Percentiles rank a stretch among this genome's conserved stretches.
Conservation (phyloP, 495 filamentous ascomycete genomes). For the Trichoderma erinaceum region DNA sequence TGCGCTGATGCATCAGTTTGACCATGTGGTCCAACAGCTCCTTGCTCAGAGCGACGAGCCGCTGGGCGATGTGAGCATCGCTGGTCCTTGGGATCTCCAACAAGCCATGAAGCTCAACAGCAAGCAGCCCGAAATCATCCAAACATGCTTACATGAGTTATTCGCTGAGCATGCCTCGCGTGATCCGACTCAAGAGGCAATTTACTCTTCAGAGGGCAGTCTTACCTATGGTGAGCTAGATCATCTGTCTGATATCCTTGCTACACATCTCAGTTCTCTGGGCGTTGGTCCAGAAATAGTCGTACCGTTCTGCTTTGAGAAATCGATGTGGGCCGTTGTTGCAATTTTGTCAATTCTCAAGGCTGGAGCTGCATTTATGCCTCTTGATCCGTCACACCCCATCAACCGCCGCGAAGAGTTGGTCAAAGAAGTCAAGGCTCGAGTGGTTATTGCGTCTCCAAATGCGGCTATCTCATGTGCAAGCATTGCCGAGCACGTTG, state of each 20-base stretch:
- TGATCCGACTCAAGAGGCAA: background rate
- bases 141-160: conserved; percentile 1
- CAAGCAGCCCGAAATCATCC: background rate
- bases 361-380: conserved; percentile 11
- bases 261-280: conserved; percentile 2
- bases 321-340: conserved; percentile 13
- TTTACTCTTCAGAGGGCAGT: conserved; percentile 9
- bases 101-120: conserved; percentile 1
- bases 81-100: conserved; percentile 8
- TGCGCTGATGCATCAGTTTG: conserved; percentile 22
- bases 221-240: conserved; percentile 15
- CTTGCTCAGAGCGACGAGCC: background rate
- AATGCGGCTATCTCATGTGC: conserved; percentile 19
- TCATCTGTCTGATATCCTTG: conserved; percentile 1
- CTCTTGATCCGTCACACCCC: conserved; percentile 12
- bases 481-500: conserved; percentile 16
- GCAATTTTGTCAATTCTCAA: conserved; percentile 3
- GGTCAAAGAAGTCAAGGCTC: conserved; percentile 1
- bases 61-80: conserved; percentile 9
- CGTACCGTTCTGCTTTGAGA: conserved; percentile 36
- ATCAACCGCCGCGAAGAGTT: background rate
- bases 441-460: background rate
- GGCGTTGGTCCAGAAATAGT: conserved; percentile 44
- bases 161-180: background rate
- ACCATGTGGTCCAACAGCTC: conserved; percentile 17